Evolutionary conservation across 768 basidiomycete genomes (phyloP), one percentile per base, ranked within the genome.

Genomic region (Ramaria rubella): DNA sequence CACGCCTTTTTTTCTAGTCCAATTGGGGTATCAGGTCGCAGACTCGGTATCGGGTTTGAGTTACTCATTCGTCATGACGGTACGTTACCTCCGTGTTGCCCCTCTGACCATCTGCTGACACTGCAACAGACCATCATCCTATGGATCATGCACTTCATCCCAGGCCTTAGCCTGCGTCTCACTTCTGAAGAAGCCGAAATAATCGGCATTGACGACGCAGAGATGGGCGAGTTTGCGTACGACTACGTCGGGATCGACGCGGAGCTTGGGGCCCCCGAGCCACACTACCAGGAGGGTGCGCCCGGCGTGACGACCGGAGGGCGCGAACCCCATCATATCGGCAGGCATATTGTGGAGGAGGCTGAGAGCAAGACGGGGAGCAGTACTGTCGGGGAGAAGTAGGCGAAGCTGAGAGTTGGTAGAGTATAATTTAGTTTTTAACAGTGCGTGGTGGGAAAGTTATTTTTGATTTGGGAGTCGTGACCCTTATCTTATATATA

Each of bases 141-240:
- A 33, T 90, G 89, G 88, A 71, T 82, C 61, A 91, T 95, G 88
- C 90, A 94, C 72, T 84, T 72, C 69, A 84, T 91, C 64, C 92
- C 92, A 6, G 87, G 85, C 52, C 76, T 90, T 53, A 76, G 83
- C 38, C 78, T 97, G 60, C 86, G 90, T 54, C 75, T 76, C 29
- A 67, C 70, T 12, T 83, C 85, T 60, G 82, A 85, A 60, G 75
- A 61, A 75, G 58, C 82, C 1, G 26, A 21, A 0, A 87, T 87
- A 60, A 68, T 95, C 46, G 94, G 94, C 57, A 83, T 95, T 62
- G 94, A 97, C 70, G 88, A 92, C 64, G 78, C 83, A 1, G 87
- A 94, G 73, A 85, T 92, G 79, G 93, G 91, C 60, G 92, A 94
- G 72, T 92, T 83, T 60, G 86, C 88, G 1, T 91, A 90, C 63